phyloP scores from a whole-genome alignment of 345 rosid genomes.

The Ailanthus altissimus region DNA sequence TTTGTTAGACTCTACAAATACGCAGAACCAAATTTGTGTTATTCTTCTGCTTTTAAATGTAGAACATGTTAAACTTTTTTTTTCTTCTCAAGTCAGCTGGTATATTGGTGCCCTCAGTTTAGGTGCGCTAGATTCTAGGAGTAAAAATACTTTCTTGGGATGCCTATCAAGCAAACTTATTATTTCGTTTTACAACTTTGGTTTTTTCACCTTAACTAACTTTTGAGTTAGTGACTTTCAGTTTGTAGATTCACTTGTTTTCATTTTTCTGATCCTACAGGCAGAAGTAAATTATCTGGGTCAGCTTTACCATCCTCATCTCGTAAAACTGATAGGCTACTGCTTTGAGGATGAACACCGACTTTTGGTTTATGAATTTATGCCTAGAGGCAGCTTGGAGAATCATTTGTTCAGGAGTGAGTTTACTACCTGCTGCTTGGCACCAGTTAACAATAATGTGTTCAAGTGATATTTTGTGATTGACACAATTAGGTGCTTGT shows the following conservation, averaged over 20 bases:
- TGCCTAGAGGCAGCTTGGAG: conserved; percentile 81
- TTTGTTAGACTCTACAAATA: background rate
- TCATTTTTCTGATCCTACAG: conserved; percentile 31
- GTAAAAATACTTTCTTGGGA: background rate
- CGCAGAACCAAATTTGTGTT: background rate
- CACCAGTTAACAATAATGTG: background rate
- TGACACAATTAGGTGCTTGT: background rate
- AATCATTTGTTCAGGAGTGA: conserved; percentile 74
- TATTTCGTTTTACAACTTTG: background rate
- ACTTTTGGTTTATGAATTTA: conserved; percentile 70
- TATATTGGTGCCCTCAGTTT: no score
- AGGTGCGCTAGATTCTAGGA: background rate
- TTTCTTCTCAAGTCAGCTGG: background rate
- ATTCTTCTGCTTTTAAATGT: background rate
- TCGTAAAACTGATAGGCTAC: conserved; percentile 71
- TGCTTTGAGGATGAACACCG: conserved; percentile 82
- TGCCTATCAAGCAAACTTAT: conserved; percentile 8
- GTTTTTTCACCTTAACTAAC: background rate
- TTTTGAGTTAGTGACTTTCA: background rate
- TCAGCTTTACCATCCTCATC: conserved; percentile 62
- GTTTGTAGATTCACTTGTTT: conserved; percentile 11
- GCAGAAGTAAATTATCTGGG: conserved; percentile 77
- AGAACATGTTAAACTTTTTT: background rate
- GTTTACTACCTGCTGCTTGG: conserved; percentile 22
- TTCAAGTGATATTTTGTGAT: background rate